These are phyloP conservation scores for Kockovaella imperatae DNA, from an alignment of 768 basidiomycete species.

Conservation along the genomic window DNA sequence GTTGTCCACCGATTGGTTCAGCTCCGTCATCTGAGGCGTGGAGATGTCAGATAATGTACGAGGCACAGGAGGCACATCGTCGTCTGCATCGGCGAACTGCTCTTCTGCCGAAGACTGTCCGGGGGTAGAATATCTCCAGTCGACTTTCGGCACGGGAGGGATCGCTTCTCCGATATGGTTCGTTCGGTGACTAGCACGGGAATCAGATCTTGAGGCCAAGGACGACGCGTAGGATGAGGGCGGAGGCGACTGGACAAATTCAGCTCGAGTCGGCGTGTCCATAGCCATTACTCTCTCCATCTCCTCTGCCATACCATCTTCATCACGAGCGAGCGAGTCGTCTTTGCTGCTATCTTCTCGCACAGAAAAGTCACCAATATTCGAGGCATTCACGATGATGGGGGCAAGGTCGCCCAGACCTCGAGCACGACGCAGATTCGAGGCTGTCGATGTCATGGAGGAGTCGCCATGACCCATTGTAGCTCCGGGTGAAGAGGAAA, in stretches of 20 bases:
- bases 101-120: neutral
- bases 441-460: neutral
- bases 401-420: neutral
- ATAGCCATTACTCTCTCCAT: slow-evolving; percentile 36
- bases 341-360: neutral
- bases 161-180: neutral
- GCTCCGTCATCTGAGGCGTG: neutral
- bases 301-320: slow-evolving; percentile 25
- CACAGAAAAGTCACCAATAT: neutral
- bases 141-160: neutral
- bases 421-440: neutral
- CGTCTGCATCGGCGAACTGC: neutral
- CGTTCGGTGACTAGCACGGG: neutral
- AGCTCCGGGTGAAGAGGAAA: neutral
- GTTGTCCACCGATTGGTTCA: too few species aligned
- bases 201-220: neutral
- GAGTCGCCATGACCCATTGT: too few species aligned
- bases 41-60: too few species aligned
- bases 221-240: neutral
- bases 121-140: neutral
- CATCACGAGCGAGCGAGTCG: slow-evolving; percentile 1
- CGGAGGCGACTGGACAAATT: slow-evolving; percentile 35
- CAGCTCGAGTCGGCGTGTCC: slow-evolving; percentile 38
- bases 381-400: neutral
- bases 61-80: too few species aligned